A percentile compares a stretch with the other conserved stretches of the same genome.
Conservation (phyloP, 495 filamentous ascomycete species). For the Bacidia gigantensis region DNA sequence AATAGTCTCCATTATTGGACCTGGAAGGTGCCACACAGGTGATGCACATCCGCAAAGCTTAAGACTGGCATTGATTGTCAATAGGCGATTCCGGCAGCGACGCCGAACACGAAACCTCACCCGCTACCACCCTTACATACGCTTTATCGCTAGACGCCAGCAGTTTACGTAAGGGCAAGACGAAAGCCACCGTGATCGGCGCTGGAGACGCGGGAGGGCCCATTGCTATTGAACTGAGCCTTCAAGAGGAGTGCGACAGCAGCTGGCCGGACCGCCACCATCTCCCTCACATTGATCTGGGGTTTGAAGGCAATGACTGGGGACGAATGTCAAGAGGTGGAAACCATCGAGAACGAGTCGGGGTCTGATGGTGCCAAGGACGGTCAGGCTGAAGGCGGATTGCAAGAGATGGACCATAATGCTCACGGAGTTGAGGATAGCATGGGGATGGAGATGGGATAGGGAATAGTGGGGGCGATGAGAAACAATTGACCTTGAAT, state of each 20-base stretch:
- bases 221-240: neutral
- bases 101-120: no score
- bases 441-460: neutral
- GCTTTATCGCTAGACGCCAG: neutral
- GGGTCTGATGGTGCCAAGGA: slow-evolving; percentile 1
- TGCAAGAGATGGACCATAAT: neutral
- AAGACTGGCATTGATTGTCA: no score
- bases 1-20: no score
- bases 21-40: no score
- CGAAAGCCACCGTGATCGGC: neutral
- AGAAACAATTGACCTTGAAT: no score
- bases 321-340: neutral
- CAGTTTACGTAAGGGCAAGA: slow-evolving; percentile 1
- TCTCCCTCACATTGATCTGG: neutral
- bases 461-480: no score
- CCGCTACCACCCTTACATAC: neutral
- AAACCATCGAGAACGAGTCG: no score
- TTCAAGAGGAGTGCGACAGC: neutral
- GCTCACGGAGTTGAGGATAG: neutral
- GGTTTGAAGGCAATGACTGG: neutral
- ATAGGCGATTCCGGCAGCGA: no score
- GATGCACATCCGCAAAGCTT: no score
- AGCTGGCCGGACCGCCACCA: neutral
- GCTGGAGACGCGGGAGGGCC: neutral
- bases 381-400: slow-evolving; percentile 1